Evolutionary conservation across 2,329 filamentous ascomycete species (phyloP), one percentile per base, ranked within the genome.

Genomic region (Cladophialophora psammophila): DNA sequence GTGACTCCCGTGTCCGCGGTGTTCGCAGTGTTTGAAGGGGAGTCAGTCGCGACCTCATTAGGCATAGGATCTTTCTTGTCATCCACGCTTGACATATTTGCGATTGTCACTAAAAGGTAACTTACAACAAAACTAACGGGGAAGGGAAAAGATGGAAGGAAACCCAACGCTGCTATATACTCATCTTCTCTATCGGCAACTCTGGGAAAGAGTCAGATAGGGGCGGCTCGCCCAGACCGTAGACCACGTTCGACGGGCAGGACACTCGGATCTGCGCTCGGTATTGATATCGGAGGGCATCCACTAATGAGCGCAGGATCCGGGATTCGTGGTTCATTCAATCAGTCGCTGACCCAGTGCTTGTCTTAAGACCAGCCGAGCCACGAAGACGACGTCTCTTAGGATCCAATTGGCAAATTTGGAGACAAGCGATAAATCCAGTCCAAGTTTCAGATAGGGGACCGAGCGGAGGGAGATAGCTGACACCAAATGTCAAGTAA

Each of bases 401-500:
- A 45, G 32, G 45, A n/a, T 42, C 35, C 59, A 50, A 26, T 35
- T 52, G 35, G 59, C 32, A 38, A 34, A 61, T 32, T 34, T 50
- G 15, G 45, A 50, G 26, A 50, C 45, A 60, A 20, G 58, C 40
- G 35, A 62, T 34, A 20, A 57, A 55, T 32, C 34, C 48, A n/a
- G 50, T 40, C 36, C 31, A 58, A 52, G 18, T n/a, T 32, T 60
- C 50, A 50, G 65, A 67, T 68, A 68, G 57, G 63, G 60, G 15
- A 56, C 5, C 18, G 15, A 13, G 60, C 52, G 60, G 52, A 36
- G 32, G 45, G 36, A 63, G 60, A 63, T 64, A 65, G 59, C 62
- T 65, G 66, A 65, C 66, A 65, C 34, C 53, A 65, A 63, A 50
- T 12, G 42, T 53, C 63, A 65, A 65, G 63, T 68, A 26, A 65